phyloP scores from a whole-genome alignment of 441 rosid species.

The Erodium chrysanthum region DNA sequence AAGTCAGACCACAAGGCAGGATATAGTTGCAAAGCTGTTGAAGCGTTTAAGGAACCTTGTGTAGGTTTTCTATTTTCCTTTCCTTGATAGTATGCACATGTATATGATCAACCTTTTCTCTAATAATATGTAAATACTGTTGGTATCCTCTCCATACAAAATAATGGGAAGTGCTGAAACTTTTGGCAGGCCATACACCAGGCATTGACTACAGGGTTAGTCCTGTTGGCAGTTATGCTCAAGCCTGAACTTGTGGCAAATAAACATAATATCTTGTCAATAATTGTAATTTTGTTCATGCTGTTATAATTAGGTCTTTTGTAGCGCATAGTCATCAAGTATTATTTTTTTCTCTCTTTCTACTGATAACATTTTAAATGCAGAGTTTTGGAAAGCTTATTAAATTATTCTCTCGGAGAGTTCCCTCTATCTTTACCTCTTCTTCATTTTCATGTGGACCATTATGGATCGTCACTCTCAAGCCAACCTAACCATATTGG shows the following conservation, averaged over 20 bases:
- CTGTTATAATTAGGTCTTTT: background rate
- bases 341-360: background rate
- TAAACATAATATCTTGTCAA: background rate
- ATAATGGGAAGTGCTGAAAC: background rate
- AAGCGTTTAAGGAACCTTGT: slow-evolving; percentile 70
- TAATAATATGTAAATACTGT: background rate
- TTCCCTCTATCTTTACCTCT: slow-evolving; percentile 59
- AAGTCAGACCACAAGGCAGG: slow-evolving; percentile 54
- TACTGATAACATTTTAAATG: slow-evolving; percentile 24
- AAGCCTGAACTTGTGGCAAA: background rate
- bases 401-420: slow-evolving; percentile 40
- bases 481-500: slow-evolving; percentile 27
- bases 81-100: slow-evolving; percentile 14
- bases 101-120: background rate
- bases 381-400: slow-evolving; percentile 74
- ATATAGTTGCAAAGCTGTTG: slow-evolving; percentile 50
- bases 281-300: background rate
- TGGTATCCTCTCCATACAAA: background rate
- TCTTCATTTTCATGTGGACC: slow-evolving; percentile 41
- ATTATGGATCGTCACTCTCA: slow-evolving; percentile 32
- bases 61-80: slow-evolving; percentile 33
- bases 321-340: background rate
- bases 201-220: background rate
- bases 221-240: background rate
- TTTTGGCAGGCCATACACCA: background rate